A percentile compares a stretch with the other conserved stretches of the same genome.
Conservation (phyloP, 192 early-diverging fungal genomes). For the Backusella westeae region DNA sequence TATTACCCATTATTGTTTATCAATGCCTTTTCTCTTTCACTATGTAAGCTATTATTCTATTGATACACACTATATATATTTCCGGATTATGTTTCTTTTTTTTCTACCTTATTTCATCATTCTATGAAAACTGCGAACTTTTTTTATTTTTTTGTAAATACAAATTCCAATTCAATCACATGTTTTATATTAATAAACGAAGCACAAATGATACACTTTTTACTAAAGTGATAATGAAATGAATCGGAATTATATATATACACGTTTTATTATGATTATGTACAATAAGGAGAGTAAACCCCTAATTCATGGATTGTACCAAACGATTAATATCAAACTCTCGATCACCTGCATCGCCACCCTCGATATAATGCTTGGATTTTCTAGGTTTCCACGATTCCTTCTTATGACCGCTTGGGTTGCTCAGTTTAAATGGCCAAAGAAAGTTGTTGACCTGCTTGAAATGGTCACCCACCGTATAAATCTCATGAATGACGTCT, state of each 20-base stretch:
- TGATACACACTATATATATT: neutral
- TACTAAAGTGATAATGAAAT: neutral
- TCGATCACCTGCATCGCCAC: constrained; percentile 96
- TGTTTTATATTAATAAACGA: neutral
- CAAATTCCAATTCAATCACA: neutral
- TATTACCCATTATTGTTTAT: neutral
- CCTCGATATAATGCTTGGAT: constrained; percentile 92
- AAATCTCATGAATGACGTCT: constrained; percentile 98
- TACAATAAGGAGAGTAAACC: too few relatives aligned
- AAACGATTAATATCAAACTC: constrained; percentile 95
- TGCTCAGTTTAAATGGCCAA: constrained; percentile 98
- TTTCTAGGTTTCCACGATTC: constrained; percentile 61
- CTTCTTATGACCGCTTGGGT: constrained; percentile 84
- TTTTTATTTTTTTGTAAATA: too few relatives aligned
- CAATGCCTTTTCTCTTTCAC: too few relatives aligned
- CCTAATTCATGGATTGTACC: constrained; percentile 92
- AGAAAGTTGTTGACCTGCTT: constrained; percentile 95
- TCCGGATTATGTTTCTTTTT: neutral
- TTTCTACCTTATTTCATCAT: neutral
- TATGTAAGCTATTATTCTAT: neutral
- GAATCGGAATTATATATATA: neutral
- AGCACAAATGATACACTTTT: neutral
- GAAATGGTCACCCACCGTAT: constrained; percentile 94
- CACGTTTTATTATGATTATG: too few relatives aligned
- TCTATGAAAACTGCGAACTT: too few relatives aligned